Conservation (phyloP, 176 grass and related monocot genomes). For the Zea mays region Zm-B73-REFERENCE-NAM-5.0 NC_050098.1:188950001-188950500, state of each 20-base stretch:
- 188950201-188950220: conserved; percentile 66
- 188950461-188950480: conserved; percentile 67
- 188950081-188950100: conserved; percentile 77
- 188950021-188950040: conserved; percentile 73
- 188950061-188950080: conserved; percentile 72
- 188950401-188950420: conserved; percentile 63
- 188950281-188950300: conserved; percentile 22
- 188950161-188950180: conserved; percentile 66
- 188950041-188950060: conserved; percentile 71
- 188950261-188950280: conserved; percentile 19
- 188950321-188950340: conserved; percentile 81
- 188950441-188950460: conserved; percentile 66
- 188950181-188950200: conserved; percentile 70
- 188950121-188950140: conserved; percentile 58
- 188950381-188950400: conserved; percentile 67
- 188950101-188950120: conserved; percentile 79
- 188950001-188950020: conserved; percentile 29
- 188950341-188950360: conserved; percentile 66
- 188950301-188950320: conserved; percentile 43
- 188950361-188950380: conserved; percentile 82
- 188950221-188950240: conserved; percentile 71
- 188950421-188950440: conserved; percentile 61
- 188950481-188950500: conserved; percentile 59
- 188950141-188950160: conserved; percentile 62
- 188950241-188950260: conserved; percentile 21